Percentiles rank a stretch among this genome's conserved stretches.
Conservation (phyloP, 345 rosid genomes). For the Populus euphratica region DNA sequence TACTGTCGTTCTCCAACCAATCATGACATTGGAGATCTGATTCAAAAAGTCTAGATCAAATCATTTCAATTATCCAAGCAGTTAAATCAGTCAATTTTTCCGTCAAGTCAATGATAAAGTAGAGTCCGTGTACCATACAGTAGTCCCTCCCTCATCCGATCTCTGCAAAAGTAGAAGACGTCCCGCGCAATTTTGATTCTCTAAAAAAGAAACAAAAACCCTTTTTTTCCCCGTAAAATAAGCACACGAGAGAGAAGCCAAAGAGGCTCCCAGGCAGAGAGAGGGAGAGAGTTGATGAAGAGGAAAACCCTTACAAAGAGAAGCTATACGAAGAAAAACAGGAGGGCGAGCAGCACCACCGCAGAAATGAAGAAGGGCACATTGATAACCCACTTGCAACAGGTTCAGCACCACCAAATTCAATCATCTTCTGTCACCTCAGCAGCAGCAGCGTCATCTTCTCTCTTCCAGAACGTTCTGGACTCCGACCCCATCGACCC, state of each 20-base stretch:
- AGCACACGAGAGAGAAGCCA: not conserved
- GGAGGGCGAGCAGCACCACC: slow-evolving; percentile 4
- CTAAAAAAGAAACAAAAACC: not conserved
- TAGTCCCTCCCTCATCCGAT: not conserved
- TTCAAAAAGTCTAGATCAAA: not conserved
- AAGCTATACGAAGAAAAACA: slow-evolving; percentile 17
- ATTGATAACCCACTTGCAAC: slow-evolving; percentile 35
- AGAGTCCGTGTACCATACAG: not conserved
- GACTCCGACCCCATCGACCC: slow-evolving; percentile 41
- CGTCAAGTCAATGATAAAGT: no score
- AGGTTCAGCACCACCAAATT: slow-evolving; percentile 32
- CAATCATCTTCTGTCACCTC: slow-evolving; percentile 22
- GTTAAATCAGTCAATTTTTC: not conserved
- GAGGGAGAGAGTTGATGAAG: slow-evolving; percentile 32
- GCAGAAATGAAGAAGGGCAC: slow-evolving; percentile 55
- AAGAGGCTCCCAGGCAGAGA: not conserved
- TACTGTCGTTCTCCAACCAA: not conserved
- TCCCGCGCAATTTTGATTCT: slow-evolving; percentile 24
- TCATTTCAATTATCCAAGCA: not conserved
- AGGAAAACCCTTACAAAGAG: slow-evolving; percentile 33
- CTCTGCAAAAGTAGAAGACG: not conserved
- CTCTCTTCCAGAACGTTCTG: slow-evolving; percentile 40
- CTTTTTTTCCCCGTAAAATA: not conserved
- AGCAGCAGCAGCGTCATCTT: slow-evolving; percentile 1
- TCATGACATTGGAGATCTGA: not conserved